Evolutionary conservation across 2,329 filamentous ascomycete genomes (phyloP), one percentile per base, ranked within the genome.

Genomic region (Keithomyces neogunnii): DNA sequence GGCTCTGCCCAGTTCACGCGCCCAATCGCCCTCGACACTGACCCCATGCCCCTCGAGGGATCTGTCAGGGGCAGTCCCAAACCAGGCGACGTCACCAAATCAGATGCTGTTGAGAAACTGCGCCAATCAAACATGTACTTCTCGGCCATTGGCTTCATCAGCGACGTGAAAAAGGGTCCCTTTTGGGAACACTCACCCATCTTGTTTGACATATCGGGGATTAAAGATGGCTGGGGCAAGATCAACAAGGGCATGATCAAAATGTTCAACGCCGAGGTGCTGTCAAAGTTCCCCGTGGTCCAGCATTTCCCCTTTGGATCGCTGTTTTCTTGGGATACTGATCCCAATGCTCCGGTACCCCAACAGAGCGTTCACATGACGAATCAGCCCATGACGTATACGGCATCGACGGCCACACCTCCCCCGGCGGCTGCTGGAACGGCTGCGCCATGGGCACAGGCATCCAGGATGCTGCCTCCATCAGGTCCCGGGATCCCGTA

Each of bases 231-330:
- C n/a, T 99, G 93, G 93, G 93, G 88, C 36, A 99, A 99, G 74
- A 96, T 99, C 63, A 97, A 99, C 70, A 91, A 91, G 84, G 93
- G 93, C 48, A 97, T 99, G 93, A 82, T 99, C 62, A 99, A 97
- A 70, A 99, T 99, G 93, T 99, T 92, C 72, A 90, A 95, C 59
- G 93, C 89, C 19, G 93, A 99, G 72, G 93, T 99, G 3, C 75
- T 99, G 11, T 89, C 88, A 39, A 99, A 99, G 68, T 96, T 96
- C 63, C 93, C 93, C 3, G 93, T 99, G 3, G 89, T 99, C n/a
- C 93, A 99, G 69, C 93, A 99, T 69, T 97, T 93, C 59, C 81
- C 78, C 3, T 92, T 93, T 58, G 88, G 88, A 30, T 86, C 84
- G 5, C 71, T 93, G n/a, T 89, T 92, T 63, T 81, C 78, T 38